These are phyloP conservation scores for Rhizoctonia solani DNA, from an alignment of 1,284 basidiomycete species.

Conservation along the genomic window DNA sequence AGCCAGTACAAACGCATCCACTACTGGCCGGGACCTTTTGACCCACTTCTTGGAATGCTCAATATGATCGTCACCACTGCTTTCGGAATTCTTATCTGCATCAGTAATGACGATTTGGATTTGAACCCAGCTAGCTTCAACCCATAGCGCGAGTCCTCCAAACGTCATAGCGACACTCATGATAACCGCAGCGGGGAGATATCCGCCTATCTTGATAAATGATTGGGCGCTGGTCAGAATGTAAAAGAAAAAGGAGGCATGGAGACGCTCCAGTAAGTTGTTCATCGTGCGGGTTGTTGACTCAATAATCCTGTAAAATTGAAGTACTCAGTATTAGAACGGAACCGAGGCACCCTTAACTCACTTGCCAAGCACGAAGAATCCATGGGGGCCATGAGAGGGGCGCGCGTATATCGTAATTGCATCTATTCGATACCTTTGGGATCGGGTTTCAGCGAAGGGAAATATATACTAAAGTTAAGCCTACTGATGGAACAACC, in stretches of 20 bases:
- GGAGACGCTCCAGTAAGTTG: constrained; percentile 90
- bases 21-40: constrained; percentile 47
- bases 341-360: constrained; percentile 38
- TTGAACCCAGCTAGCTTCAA: constrained; percentile 59
- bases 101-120: constrained; percentile 43
- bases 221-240: constrained; percentile 73
- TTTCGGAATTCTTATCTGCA: background rate
- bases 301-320: constrained; percentile 66
- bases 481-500: constrained; percentile 71
- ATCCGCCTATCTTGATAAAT: constrained; percentile 88
- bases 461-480: background rate
- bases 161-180: constrained; percentile 83
- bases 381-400: constrained; percentile 91
- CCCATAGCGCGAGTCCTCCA: constrained; percentile 74
- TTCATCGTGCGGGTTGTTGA: constrained; percentile 86
- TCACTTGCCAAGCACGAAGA: constrained; percentile 86
- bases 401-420: constrained; percentile 89
- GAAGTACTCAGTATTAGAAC: background rate
- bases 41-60: constrained; percentile 44
- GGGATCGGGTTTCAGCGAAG: background rate
- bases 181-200: constrained; percentile 82
- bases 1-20: constrained; percentile 59
- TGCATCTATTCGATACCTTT: constrained; percentile 90
- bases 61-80: background rate
- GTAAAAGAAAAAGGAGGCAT: constrained; percentile 96